phyloP scores from a whole-genome alignment of 768 basidiomycete genomes.

The Tephrocybe rancida region DNA sequence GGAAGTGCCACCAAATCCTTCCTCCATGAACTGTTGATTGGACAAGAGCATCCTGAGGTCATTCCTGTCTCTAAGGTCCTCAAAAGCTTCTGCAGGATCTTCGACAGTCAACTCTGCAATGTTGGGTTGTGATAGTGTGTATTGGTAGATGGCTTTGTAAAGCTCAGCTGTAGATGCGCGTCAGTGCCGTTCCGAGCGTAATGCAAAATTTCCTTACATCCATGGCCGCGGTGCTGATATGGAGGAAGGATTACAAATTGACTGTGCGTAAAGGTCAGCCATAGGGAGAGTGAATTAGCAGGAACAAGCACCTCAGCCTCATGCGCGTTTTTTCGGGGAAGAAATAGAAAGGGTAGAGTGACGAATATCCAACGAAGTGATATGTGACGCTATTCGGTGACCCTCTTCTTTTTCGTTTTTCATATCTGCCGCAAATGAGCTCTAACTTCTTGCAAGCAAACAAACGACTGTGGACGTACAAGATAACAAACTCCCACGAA shows the following conservation, averaged over 20 bases:
- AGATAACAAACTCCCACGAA: conserved; percentile 87
- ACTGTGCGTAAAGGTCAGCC: conserved; percentile 40
- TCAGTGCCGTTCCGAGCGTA: background rate
- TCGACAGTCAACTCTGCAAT: conserved; percentile 96
- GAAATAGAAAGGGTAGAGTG: conserved; percentile 93
- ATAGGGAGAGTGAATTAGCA: background rate
- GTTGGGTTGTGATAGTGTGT: conserved; percentile 62
- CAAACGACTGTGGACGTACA: conserved; percentile 52
- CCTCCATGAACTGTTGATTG: conserved; percentile 65
- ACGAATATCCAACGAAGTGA: conserved; percentile 94
- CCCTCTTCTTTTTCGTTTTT: conserved; percentile 70
- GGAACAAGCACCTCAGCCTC: conserved; percentile 69
- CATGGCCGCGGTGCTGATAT: conserved; percentile 88
- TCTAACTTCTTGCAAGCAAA: background rate
- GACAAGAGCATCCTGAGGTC: conserved; percentile 81
- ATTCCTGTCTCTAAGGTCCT: conserved; percentile 92
- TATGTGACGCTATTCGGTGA: conserved; percentile 60
- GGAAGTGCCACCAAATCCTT: conserved; percentile 58
- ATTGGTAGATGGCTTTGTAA: conserved; percentile 83
- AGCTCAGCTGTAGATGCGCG: conserved; percentile 65
- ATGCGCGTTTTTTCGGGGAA: conserved; percentile 90
- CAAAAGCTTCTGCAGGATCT: conserved; percentile 97
- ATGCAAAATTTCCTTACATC: conserved; percentile 59
- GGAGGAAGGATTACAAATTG: conserved; percentile 95
- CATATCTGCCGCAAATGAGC: conserved; percentile 55